Base-by-base conservation (phyloP, 306 rosid species). In the Mimosa bimucronata region DNA sequence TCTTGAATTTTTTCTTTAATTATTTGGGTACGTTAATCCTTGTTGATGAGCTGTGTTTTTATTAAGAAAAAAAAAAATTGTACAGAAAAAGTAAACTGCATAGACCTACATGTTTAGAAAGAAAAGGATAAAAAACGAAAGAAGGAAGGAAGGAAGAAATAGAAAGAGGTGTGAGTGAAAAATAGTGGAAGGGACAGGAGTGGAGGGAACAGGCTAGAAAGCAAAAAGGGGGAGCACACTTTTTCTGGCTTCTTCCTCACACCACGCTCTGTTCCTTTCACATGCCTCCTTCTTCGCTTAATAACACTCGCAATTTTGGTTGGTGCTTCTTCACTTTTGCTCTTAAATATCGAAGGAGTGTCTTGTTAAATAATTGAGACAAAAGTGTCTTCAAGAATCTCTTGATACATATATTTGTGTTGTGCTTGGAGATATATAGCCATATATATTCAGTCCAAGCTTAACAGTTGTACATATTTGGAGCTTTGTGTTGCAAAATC, bases 111-210 rank as follows among this genome's bases (percentile, higher is more conserved):
- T 34, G 38, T 34, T 34, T 34, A 6, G n/a, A n/a, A 34, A 34
- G 38, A 34, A 34, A 34, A 34, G 38, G 38, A 34, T 3, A 34
- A 1, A 57, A 9, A 57, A 57, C 14, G 38, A 34, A 34, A 1
- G 38, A 1, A 34, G 38, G 38, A 6, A 34, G 38, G 38, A 5
- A 3, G 15, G 64, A 10, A 23, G 29, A 55, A 21, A 1, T 0
- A 21, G 62, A 23, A n/a, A 13, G 19, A 21, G 62, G 28, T 55
- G 28, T 7, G 62, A 6, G 2, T 21, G 62, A 21, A 9, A 23
- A 1, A 23, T 23, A 23, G 64, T 57, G 64, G 64, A 25, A 57
- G 77, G 71, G 89, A 91, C 91, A 87, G 40, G 80, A 87, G 88
- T 87, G 90, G 92, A 41, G 31, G 6, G 15, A 69, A 46, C 74